Conservation (phyloP, 2,329 filamentous ascomycete species). For the Xylariomycetidae sp. region DNA sequence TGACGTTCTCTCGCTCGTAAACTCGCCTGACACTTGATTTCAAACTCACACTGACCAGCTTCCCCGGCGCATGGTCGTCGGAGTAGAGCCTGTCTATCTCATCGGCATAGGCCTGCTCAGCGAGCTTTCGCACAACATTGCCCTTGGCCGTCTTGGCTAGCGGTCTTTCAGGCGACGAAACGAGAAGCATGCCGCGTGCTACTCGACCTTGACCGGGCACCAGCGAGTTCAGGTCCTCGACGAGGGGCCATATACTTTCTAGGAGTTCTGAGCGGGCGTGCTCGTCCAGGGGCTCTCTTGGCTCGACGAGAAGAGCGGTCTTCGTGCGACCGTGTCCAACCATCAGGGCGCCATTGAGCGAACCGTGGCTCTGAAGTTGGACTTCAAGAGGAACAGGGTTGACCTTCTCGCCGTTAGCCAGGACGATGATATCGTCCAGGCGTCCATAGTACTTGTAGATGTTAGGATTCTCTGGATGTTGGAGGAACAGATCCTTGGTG, state of each 20-base stretch:
- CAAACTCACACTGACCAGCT: too few relatives aligned
- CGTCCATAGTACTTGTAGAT: slow-evolving; percentile 42
- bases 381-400: slow-evolving; percentile 30
- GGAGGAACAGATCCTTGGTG: slow-evolving; percentile 39
- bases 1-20: too few relatives aligned
- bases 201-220: slow-evolving; percentile 14
- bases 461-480: slow-evolving; percentile 35
- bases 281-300: slow-evolving; percentile 2
- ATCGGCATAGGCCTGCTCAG: slow-evolving; percentile 11
- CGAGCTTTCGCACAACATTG: slow-evolving; percentile 12
- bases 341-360: slow-evolving; percentile 17
- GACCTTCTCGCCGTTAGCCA: slow-evolving; percentile 46
- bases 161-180: slow-evolving; percentile 7
- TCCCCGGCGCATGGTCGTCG: slow-evolving; percentile 1
- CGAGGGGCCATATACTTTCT: slow-evolving; percentile 2
- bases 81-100: slow-evolving; percentile 12
- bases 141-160: slow-evolving; percentile 13
- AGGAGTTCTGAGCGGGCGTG: background rate
- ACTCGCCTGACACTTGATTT: too few relatives aligned
- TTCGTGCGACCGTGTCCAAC: slow-evolving; percentile 31
- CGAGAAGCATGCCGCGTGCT: slow-evolving; percentile 8
- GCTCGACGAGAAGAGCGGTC: slow-evolving; percentile 33
- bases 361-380: slow-evolving; percentile 4
- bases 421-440: slow-evolving; percentile 39
- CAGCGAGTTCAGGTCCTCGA: slow-evolving; percentile 6